These are phyloP conservation scores for Neoarthrinium moseri DNA, from an alignment of 2,329 filamentous ascomycete species.

Conservation along the genomic window DNA sequence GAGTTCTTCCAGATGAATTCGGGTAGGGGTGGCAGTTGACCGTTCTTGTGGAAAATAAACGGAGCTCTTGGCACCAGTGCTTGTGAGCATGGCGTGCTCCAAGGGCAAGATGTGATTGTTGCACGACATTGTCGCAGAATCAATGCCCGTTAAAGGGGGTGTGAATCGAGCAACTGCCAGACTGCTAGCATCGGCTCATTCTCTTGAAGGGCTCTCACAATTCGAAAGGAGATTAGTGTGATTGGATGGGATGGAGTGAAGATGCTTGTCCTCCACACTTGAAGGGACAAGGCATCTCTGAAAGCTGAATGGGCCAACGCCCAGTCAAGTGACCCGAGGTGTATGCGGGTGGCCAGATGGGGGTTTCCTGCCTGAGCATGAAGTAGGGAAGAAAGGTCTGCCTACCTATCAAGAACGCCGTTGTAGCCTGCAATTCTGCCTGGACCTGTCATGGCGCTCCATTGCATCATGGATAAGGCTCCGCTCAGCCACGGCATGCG, in stretches of 20 bases:
- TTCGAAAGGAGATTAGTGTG: constrained; percentile 16
- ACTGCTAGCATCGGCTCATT: too few species aligned
- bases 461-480: constrained; percentile 72
- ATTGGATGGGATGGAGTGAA: constrained; percentile 15
- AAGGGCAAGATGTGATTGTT: neutral
- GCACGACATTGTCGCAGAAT: neutral
- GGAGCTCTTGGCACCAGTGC: neutral
- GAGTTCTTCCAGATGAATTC: too few species aligned
- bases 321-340: constrained; percentile 44
- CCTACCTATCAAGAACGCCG: constrained; percentile 89
- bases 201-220: neutral
- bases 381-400: constrained; percentile 31
- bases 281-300: constrained; percentile 17
- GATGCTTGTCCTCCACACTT: constrained; percentile 16
- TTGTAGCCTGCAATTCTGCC: constrained; percentile 73
- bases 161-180: too few species aligned
- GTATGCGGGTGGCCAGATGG: constrained; percentile 42
- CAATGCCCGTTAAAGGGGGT: too few species aligned
- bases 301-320: constrained; percentile 34
- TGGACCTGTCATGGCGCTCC: constrained; percentile 70
- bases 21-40: too few species aligned
- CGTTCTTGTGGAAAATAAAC: neutral
- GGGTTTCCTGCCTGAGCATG: constrained; percentile 7
- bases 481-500: constrained; percentile 93
- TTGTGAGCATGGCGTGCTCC: neutral